phyloP scores from a whole-genome alignment of 495 filamentous ascomycete species.

The Daldinia decipiens region DNA sequence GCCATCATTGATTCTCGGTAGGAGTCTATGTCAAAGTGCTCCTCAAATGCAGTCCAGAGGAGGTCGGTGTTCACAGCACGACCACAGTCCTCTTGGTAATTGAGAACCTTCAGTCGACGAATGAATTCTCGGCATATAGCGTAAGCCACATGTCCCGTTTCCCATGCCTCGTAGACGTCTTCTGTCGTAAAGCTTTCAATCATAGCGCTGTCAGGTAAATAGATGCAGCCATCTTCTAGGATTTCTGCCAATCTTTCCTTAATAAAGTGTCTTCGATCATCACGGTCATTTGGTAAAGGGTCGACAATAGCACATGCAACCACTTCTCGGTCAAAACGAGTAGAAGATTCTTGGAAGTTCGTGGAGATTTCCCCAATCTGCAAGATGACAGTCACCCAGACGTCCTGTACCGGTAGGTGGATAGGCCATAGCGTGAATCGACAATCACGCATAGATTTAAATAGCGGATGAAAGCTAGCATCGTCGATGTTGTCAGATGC shows the following conservation, averaged over 20 bases:
- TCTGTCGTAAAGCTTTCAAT: neutral
- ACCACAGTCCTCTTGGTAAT: conserved; percentile 5
- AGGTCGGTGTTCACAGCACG: neutral
- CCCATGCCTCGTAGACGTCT: conserved; percentile 20
- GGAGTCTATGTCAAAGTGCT: conserved; percentile 34
- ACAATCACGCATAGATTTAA: conserved; percentile 27
- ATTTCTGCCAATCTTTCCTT: conserved; percentile 11
- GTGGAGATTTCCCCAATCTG: neutral
- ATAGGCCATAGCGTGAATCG: conserved; percentile 38
- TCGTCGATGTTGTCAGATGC: neutral
- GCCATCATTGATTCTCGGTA: conserved; percentile 40
- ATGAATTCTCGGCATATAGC: conserved; percentile 43
- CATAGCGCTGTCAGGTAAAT: neutral
- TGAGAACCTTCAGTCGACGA: conserved; percentile 36
- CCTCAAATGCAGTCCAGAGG: conserved; percentile 38
- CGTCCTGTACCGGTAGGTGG: conserved; percentile 1
- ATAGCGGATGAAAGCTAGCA: conserved; percentile 22
- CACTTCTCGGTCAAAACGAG: conserved; percentile 20
- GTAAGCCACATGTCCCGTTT: conserved; percentile 38
- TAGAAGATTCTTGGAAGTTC: too few relatives aligned
- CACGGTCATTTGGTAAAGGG: neutral
- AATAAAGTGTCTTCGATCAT: conserved; percentile 18
- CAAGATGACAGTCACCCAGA: conserved; percentile 38
- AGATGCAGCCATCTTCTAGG: conserved; percentile 38
- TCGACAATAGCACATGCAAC: conserved; percentile 39